Conservation (phyloP, 352 stramenopile genomes). For the Globisporangium apiculatum region DNA sequence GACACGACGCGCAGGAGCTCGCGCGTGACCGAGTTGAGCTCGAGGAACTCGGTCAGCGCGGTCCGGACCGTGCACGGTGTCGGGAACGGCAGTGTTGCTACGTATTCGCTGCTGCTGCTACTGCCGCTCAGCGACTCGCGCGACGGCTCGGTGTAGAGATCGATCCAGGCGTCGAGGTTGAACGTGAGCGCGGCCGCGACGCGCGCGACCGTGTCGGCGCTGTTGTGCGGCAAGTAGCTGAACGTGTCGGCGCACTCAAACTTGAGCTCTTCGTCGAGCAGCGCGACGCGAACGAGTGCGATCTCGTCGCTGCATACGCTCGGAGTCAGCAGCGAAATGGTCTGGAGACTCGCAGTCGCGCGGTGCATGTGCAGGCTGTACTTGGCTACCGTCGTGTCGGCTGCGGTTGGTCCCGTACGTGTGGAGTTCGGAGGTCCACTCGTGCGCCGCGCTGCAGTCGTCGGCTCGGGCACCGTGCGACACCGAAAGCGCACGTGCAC, state of each 20-base stretch:
- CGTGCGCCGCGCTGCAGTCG: neutral
- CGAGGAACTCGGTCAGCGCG: conserved; percentile 86
- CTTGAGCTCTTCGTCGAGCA: conserved; percentile 36
- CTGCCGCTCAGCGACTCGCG: neutral
- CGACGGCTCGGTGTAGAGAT: conserved; percentile 30
- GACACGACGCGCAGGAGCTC: conserved; percentile 45
- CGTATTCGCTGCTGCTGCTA: conserved; percentile 13
- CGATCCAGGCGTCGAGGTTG: conserved; percentile 80
- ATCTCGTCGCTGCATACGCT: neutral
- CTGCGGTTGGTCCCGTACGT: neutral
- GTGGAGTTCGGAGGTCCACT: neutral
- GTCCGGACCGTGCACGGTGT: conserved; percentile 86
- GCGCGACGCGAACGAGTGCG: conserved; percentile 40
- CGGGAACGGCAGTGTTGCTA: conserved; percentile 70
- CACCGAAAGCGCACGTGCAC: conserved; percentile 18
- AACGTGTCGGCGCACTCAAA: conserved; percentile 88
- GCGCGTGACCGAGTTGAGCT: conserved; percentile 73
- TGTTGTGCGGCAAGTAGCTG: conserved; percentile 76
- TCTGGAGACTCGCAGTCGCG: conserved; percentile 11
- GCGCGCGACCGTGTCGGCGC: conserved; percentile 42
- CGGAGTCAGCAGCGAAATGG: conserved; percentile 5
- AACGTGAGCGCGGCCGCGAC: conserved; percentile 66
- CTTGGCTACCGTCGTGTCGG: neutral
- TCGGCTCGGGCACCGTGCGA: conserved; percentile 1
- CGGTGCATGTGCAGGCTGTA: conserved; percentile 1